Conservation (phyloP, 768 basidiomycete genomes). For the Gautieria morchelliformis region DNA sequence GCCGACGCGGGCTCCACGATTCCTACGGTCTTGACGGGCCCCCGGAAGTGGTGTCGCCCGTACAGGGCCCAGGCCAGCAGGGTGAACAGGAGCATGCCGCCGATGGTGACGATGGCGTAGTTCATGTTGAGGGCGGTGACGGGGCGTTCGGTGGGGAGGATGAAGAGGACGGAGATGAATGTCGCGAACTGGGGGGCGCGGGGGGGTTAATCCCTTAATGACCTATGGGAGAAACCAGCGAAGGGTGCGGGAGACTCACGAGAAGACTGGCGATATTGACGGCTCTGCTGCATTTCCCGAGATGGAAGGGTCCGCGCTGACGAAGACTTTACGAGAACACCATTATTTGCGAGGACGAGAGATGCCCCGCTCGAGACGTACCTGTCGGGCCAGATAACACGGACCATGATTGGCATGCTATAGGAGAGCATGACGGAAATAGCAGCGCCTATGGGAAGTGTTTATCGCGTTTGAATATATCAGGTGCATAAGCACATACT, state of each 20-base stretch:
- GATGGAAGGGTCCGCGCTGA: constrained; percentile 39
- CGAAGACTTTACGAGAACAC: constrained; percentile 25
- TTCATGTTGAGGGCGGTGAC: constrained; percentile 46
- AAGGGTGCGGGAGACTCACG: constrained; percentile 20
- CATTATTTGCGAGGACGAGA: constrained; percentile 4
- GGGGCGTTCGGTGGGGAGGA: constrained; percentile 45
- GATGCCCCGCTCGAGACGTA: constrained; percentile 21
- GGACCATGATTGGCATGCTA: constrained; percentile 46
- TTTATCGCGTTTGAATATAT: background rate
- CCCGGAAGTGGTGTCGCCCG: constrained; percentile 36
- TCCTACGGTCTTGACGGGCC: constrained; percentile 32
- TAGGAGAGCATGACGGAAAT: constrained; percentile 53
- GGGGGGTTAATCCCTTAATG: background rate
- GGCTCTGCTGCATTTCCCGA: constrained; percentile 43
- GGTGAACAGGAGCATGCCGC: constrained; percentile 36
- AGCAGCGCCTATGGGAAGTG: constrained; percentile 27
- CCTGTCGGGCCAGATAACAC: constrained; percentile 47
- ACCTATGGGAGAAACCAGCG: background rate
- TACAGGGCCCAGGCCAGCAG: constrained; percentile 36
- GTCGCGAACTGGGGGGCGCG: constrained; percentile 34
- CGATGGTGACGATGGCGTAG: constrained; percentile 45
- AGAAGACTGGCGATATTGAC: constrained; percentile 40
- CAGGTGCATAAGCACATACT: background rate
- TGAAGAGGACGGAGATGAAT: constrained; percentile 46
- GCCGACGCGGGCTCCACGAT: too few relatives aligned